Percentiles rank a stretch among this genome's conserved stretches.
Conservation (phyloP, 176 grass and related monocot genomes). For the Oryza glumipatula region DNA sequence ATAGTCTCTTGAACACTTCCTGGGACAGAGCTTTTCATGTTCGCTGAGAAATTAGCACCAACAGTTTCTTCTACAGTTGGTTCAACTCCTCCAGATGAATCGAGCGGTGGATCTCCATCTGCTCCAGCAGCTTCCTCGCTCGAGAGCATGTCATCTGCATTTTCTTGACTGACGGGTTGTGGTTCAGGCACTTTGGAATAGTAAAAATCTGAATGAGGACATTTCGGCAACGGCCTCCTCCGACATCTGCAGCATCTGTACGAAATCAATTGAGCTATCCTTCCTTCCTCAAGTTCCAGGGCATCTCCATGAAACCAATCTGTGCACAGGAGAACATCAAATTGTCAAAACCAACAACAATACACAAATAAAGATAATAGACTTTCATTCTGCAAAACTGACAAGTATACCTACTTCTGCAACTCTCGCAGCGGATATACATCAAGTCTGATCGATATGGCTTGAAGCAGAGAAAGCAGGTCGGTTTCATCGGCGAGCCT, state of each 20-base stretch:
- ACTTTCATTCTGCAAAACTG: slow-evolving; percentile 9
- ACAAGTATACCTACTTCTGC: slow-evolving; percentile 50
- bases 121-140: slow-evolving; percentile 24
- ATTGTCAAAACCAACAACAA: slow-evolving; percentile 1
- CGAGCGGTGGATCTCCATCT: slow-evolving; percentile 26
- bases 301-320: slow-evolving; percentile 78
- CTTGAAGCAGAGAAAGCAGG: slow-evolving; percentile 57
- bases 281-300: slow-evolving; percentile 59
- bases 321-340: slow-evolving; percentile 29
- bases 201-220: slow-evolving; percentile 52
- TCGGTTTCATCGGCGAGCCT: slow-evolving; percentile 34
- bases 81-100: slow-evolving; percentile 40
- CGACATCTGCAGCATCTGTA: slow-evolving; percentile 72
- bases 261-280: slow-evolving; percentile 51
- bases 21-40: neutral
- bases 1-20: slow-evolving; percentile 51
- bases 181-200: slow-evolving; percentile 41
- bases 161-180: slow-evolving; percentile 56
- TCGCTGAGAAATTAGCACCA: slow-evolving; percentile 28
- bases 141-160: slow-evolving; percentile 16
- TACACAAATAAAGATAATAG: neutral
- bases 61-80: slow-evolving; percentile 23
- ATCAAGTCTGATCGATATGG: slow-evolving; percentile 56
- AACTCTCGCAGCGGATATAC: slow-evolving; percentile 66
- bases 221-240: slow-evolving; percentile 56